A percentile compares a stretch with the other conserved stretches of the same genome.
Conservation (phyloP, 805 yeast species). For the Starmera caribaea region DNA sequence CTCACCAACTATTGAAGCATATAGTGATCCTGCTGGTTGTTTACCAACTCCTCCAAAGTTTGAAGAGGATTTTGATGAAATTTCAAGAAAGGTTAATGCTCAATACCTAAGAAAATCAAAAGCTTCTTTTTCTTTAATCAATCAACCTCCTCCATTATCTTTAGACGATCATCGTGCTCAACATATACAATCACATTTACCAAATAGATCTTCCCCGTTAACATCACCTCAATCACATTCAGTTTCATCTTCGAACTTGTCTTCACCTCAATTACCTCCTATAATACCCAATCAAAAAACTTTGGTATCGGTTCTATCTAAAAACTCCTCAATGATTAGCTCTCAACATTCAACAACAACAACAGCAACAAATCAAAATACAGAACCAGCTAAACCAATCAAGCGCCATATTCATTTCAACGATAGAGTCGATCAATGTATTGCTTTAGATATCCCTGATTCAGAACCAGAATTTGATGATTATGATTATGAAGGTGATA, state of each 20-base stretch:
- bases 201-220: background rate
- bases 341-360: background rate
- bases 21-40: background rate
- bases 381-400: background rate
- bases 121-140: background rate
- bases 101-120: constrained; percentile 10
- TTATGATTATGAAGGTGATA: constrained; percentile 22
- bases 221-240: too few species aligned
- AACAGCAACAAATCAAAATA: background rate
- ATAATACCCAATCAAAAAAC: background rate
- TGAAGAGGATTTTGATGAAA: constrained; percentile 18
- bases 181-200: background rate
- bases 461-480: constrained; percentile 12
- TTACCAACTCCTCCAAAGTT: constrained; percentile 16
- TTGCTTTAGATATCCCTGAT: constrained; percentile 39
- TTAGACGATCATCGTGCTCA: background rate
- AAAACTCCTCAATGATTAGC: background rate
- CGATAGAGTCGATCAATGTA: constrained; percentile 91
- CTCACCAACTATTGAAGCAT: constrained; percentile 4
- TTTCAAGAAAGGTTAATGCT: constrained; percentile 17
- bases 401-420: constrained; percentile 81
- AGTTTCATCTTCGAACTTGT: too few species aligned
- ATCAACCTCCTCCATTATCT: background rate
- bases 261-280: too few species aligned
- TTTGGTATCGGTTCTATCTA: background rate